These are phyloP conservation scores for Parathielavia hyrcaniae DNA, from an alignment of 495 filamentous ascomycete genomes.

Conservation along the genomic window DNA sequence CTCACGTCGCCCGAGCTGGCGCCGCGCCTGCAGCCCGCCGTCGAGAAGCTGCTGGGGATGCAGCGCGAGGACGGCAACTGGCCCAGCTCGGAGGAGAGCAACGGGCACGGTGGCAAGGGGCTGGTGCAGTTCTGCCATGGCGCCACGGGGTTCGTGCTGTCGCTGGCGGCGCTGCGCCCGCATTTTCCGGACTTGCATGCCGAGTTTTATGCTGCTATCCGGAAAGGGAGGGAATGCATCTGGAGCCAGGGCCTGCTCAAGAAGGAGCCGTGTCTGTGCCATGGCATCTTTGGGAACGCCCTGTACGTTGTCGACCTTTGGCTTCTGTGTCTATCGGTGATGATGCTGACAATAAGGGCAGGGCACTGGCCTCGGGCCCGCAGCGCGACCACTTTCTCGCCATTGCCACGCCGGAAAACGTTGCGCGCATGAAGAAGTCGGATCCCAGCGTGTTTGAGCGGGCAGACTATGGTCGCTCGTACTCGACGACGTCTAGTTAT, in stretches of 20 bases:
- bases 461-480: conserved; percentile 29
- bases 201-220: conserved; percentile 45
- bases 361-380: conserved; percentile 26
- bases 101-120: conserved; percentile 23
- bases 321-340: neutral
- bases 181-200: conserved; percentile 45
- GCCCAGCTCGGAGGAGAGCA: conserved; percentile 28
- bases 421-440: conserved; percentile 43
- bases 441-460: conserved; percentile 30
- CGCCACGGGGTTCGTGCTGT: conserved; percentile 54
- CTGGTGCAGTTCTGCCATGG: conserved; percentile 65
- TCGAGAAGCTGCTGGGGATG: conserved; percentile 41
- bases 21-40: conserved; percentile 36
- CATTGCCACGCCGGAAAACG: conserved; percentile 45
- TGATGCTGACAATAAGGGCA: conserved; percentile 16
- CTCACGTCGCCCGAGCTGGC: conserved; percentile 39
- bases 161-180: conserved; percentile 44
- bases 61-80: conserved; percentile 44
- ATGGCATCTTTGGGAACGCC: conserved; percentile 59
- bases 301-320: conserved; percentile 28
- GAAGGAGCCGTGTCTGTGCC: conserved; percentile 59
- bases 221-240: conserved; percentile 42
- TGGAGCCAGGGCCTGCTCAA: conserved; percentile 50
- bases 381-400: conserved; percentile 47
- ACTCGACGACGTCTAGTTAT: conserved; percentile 29